Percentiles rank a stretch among this genome's conserved stretches.
Evolutionary conservation across 108 stramenopile genomes (phyloP).

Genomic region (Chaetoceros muelleri): DNA sequence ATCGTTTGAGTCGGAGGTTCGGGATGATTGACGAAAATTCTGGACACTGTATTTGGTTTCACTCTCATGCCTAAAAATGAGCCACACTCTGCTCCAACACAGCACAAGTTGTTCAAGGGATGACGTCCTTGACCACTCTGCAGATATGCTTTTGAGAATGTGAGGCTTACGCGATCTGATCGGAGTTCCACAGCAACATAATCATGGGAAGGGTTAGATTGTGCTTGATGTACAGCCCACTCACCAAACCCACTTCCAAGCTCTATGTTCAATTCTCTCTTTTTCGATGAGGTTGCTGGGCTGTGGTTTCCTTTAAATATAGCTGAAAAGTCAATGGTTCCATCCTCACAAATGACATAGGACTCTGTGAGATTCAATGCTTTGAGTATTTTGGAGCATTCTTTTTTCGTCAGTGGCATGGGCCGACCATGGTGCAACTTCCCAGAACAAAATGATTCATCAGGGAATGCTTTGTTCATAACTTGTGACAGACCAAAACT

Average conservation of each 20-base stretch:
- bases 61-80: slow-evolving; percentile 46
- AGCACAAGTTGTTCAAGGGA: slow-evolving; percentile 49
- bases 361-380: slow-evolving; percentile 18
- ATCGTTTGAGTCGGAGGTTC: slow-evolving; percentile 83
- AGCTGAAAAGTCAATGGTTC: slow-evolving; percentile 27
- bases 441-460: not conserved
- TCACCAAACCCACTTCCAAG: slow-evolving; percentile 77
- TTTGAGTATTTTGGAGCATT: slow-evolving; percentile 25
- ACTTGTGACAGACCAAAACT: slow-evolving; percentile 53
- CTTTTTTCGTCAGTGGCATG: slow-evolving; percentile 6
- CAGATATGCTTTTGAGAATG: slow-evolving; percentile 35
- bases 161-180: slow-evolving; percentile 69
- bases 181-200: slow-evolving; percentile 69
- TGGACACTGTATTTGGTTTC: slow-evolving; percentile 25
- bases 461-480: slow-evolving; percentile 4
- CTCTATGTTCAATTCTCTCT: slow-evolving; percentile 49
- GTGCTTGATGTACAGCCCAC: slow-evolving; percentile 64
- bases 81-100: slow-evolving; percentile 65
- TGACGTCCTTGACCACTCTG: slow-evolving; percentile 6
- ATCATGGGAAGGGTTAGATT: slow-evolving; percentile 37
- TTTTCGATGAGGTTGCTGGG: slow-evolving; percentile 9
- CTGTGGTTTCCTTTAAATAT: slow-evolving; percentile 10
- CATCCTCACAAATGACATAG: slow-evolving; percentile 29
- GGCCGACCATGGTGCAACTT: not conserved
- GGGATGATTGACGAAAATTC: slow-evolving; percentile 75